Conservation (phyloP, 345 rosid species). For the Ceriops decandra region DNA sequence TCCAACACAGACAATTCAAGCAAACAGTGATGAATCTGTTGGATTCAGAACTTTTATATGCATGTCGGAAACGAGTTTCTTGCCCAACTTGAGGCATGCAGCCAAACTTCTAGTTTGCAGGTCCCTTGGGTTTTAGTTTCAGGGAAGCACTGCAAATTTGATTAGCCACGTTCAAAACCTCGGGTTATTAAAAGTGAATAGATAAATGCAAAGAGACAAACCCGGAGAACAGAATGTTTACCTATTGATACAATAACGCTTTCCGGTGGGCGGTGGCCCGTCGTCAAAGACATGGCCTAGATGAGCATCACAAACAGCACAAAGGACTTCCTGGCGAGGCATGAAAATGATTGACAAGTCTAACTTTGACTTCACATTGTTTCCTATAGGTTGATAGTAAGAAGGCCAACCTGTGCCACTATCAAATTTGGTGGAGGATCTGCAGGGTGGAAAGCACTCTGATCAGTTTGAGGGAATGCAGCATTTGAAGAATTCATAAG, state of each 20-base stretch:
- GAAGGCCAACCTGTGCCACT: constrained; percentile 99
- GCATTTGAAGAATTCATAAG: neutral
- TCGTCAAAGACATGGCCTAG: constrained; percentile 89
- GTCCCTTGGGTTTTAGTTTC: constrained; percentile 35
- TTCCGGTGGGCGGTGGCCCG: constrained; percentile 82
- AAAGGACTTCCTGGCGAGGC: constrained; percentile 83
- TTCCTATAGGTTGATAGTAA: constrained; percentile 64
- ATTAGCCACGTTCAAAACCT: neutral
- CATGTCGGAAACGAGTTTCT: no score
- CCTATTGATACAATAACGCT: constrained; percentile 90
- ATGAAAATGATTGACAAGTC: constrained; percentile 80
- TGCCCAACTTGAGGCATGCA: no score
- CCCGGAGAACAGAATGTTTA: constrained; percentile 1
- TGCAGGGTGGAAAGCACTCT: constrained; percentile 22
- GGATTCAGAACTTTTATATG: no score
- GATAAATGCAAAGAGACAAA: neutral
- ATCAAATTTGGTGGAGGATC: constrained; percentile 89
- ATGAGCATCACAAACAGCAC: constrained; percentile 69
- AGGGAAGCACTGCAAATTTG: constrained; percentile 42
- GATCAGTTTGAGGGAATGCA: constrained; percentile 1
- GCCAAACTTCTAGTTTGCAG: neutral
- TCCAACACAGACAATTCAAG: no score
- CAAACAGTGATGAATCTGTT: no score
- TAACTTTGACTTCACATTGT: constrained; percentile 62
- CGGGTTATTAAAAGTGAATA: neutral